Evolutionary conservation across 2,329 filamentous ascomycete genomes (phyloP).

Genomic region (Periconia macrospinosa): DNA sequence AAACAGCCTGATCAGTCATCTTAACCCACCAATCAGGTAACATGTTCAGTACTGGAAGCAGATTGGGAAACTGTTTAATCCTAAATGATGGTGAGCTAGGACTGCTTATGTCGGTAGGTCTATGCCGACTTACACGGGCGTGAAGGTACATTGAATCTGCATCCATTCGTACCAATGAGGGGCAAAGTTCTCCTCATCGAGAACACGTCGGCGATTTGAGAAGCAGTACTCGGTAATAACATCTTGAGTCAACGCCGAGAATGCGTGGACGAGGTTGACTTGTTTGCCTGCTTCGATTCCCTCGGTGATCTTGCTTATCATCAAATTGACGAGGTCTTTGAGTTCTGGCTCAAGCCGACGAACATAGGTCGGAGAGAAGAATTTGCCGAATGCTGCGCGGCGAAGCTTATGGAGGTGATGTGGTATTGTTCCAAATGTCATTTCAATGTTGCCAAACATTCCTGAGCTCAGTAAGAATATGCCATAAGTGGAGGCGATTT

Average conservation of each 20-base stretch:
- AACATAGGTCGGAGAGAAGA: slow-evolving; percentile 8
- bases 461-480: background rate
- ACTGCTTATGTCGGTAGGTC: background rate
- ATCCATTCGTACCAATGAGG: slow-evolving; percentile 3
- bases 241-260: slow-evolving; percentile 13
- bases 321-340: slow-evolving; percentile 1
- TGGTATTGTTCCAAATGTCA: slow-evolving; percentile 5
- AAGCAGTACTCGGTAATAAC: slow-evolving; percentile 16
- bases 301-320: slow-evolving; percentile 8
- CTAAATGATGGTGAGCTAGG: background rate
- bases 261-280: slow-evolving; percentile 9
- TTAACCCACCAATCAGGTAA: background rate
- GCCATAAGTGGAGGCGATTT: too few relatives aligned
- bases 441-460: slow-evolving; percentile 8
- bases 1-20: background rate
- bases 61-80: background rate
- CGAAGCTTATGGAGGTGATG: slow-evolving; percentile 10
- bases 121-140: background rate
- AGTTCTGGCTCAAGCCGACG: slow-evolving; percentile 10
- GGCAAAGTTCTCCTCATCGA: slow-evolving; percentile 5
- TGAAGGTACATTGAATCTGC: background rate
- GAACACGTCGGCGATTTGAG: slow-evolving; percentile 1
- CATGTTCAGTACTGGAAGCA: background rate
- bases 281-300: slow-evolving; percentile 7
- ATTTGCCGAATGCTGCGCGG: slow-evolving; percentile 8